A percentile compares a stretch with the other conserved stretches of the same genome.
Conservation (phyloP, 1,284 basidiomycete genomes). For the Tetrapyrgos nigripes region DNA sequence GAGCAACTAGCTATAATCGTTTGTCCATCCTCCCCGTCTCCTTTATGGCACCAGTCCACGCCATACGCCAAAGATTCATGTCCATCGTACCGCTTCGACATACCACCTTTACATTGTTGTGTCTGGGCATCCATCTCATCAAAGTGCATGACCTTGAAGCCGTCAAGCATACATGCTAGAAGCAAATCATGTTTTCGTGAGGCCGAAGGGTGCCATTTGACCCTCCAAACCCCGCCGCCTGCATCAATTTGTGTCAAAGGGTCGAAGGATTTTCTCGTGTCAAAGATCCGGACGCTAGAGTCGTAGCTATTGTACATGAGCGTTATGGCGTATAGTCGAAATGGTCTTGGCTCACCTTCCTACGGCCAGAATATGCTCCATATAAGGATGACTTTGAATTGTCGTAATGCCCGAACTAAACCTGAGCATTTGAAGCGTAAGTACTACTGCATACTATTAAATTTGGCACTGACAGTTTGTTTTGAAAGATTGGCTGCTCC, state of each 20-base stretch:
- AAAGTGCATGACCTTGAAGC: constrained; percentile 84
- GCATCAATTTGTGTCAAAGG: constrained; percentile 73
- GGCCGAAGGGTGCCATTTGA: constrained; percentile 90
- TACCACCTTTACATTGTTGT: constrained; percentile 29
- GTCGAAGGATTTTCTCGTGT: constrained; percentile 70
- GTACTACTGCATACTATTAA: not conserved
- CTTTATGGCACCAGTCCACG: constrained; percentile 86
- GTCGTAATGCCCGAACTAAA: constrained; percentile 95
- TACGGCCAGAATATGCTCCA: constrained; percentile 87
- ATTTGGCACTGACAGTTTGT: constrained; percentile 64
- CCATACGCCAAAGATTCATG: constrained; percentile 94
- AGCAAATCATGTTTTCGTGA: constrained; percentile 73
- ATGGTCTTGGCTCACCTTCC: constrained; percentile 72
- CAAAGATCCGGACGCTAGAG: constrained; percentile 82
- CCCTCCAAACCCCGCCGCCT: constrained; percentile 94
- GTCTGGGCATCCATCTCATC: constrained; percentile 20
- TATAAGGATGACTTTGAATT: constrained; percentile 84
- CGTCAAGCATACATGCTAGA: constrained; percentile 97
- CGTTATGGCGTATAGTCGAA: not conserved
- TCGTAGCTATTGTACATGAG: constrained; percentile 73
- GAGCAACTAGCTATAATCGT: constrained; percentile 89
- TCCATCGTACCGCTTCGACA: constrained; percentile 72
- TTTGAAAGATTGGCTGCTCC: constrained; percentile 68
- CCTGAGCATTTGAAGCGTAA: constrained; percentile 43
- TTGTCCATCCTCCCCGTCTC: constrained; percentile 30